phyloP scores from a whole-genome alignment of 106 monocot species.

The Apostasia shenzhenica region DNA sequence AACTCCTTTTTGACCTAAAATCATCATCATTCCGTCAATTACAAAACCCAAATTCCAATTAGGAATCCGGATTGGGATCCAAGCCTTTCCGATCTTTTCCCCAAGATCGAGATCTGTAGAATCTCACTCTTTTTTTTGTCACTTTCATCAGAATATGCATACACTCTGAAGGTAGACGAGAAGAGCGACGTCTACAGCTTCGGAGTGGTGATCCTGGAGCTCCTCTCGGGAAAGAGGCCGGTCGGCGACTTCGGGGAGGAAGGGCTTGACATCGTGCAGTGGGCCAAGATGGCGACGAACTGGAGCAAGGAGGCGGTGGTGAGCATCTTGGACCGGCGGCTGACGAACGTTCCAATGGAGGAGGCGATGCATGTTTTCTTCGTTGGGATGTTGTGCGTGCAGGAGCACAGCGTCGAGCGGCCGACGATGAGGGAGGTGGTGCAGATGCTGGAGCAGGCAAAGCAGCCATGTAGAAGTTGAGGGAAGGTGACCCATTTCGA shows the following conservation, averaged over 20 bases:
- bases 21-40: slow-evolving; percentile 25
- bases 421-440: slow-evolving; percentile 93
- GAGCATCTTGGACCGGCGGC: slow-evolving; percentile 42
- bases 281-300: slow-evolving; percentile 48
- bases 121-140: background rate
- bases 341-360: slow-evolving; percentile 40
- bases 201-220: slow-evolving; percentile 70
- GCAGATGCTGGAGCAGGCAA: slow-evolving; percentile 71
- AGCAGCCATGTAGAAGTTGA: slow-evolving; percentile 7
- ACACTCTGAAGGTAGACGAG: slow-evolving; percentile 83
- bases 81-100: slow-evolving; percentile 22
- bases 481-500: background rate
- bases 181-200: slow-evolving; percentile 89
- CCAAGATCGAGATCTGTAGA: slow-evolving; percentile 6
- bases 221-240: slow-evolving; percentile 58
- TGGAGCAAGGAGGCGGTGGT: slow-evolving; percentile 61
- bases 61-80: slow-evolving; percentile 54
- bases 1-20: slow-evolving; percentile 33
- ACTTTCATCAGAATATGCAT: slow-evolving; percentile 64
- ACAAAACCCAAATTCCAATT: slow-evolving; percentile 30
- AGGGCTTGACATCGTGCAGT: slow-evolving; percentile 67
- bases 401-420: slow-evolving; percentile 67
- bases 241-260: slow-evolving; percentile 66
- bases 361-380: slow-evolving; percentile 81
- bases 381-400: slow-evolving; percentile 79